Conservation (phyloP, 306 rosid species). For the Prunus armeniaca region DNA sequence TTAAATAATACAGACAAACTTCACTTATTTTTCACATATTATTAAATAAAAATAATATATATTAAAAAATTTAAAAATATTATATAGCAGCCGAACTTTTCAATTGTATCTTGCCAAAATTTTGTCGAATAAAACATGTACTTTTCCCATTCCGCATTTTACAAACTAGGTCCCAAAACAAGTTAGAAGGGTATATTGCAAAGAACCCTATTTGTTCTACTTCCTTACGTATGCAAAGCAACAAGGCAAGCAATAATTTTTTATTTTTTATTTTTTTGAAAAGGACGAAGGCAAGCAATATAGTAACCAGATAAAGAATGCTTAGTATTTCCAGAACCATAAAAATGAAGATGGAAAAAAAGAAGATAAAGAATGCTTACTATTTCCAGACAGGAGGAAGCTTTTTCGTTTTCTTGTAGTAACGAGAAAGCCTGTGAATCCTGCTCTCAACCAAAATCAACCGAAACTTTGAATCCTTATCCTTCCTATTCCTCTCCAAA, state of each 20-base stretch:
- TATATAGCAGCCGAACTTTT: too few relatives aligned
- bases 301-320: too few relatives aligned
- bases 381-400: slow-evolving; percentile 32
- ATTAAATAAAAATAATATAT: too few relatives aligned
- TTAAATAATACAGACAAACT: too few relatives aligned
- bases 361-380: slow-evolving; percentile 3
- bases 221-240: not conserved
- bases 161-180: too few relatives aligned
- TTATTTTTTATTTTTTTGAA: too few relatives aligned
- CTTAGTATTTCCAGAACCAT: not conserved
- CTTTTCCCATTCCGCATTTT: too few relatives aligned
- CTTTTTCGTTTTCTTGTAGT: slow-evolving; percentile 50
- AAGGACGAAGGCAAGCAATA: not conserved
- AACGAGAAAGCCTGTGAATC: slow-evolving; percentile 53
- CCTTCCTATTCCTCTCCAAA: slow-evolving; percentile 51
- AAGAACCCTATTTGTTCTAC: not conserved
- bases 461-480: slow-evolving; percentile 46
- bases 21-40: too few relatives aligned
- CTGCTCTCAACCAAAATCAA: slow-evolving; percentile 51
- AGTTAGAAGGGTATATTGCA: not conserved
- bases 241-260: too few relatives aligned
- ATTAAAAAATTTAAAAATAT: too few relatives aligned
- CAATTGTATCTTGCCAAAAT: too few relatives aligned
- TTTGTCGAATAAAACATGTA: too few relatives aligned
- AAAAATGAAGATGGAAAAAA: not conserved